Conservation (phyloP, 371 early-diverging fungal genomes). For the Chytridium lagenaria region DNA sequence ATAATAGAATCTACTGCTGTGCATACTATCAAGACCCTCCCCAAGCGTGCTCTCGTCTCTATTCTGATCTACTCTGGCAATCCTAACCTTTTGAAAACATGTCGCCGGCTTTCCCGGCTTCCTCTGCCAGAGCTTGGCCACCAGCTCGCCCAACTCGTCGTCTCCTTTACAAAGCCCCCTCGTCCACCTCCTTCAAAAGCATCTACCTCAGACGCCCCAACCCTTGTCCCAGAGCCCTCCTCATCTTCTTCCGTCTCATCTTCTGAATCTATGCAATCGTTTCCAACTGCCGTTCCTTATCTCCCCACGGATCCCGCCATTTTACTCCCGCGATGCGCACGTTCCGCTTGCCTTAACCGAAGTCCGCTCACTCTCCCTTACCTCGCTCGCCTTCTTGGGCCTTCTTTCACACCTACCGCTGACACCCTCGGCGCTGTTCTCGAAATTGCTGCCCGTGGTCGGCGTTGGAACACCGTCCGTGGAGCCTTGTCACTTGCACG, state of each 20-base stretch:
- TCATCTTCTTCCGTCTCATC: constrained; percentile 13
- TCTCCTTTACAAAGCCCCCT: constrained; percentile 7
- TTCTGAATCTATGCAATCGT: not conserved
- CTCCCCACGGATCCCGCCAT: constrained; percentile 18
- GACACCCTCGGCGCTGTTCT: constrained; percentile 32
- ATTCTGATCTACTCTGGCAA: constrained; percentile 31
- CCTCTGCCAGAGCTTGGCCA: constrained; percentile 32
- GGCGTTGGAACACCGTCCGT: constrained; percentile 36
- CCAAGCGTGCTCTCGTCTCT: constrained; percentile 26
- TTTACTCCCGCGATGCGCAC: constrained; percentile 9
- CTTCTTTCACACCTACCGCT: not conserved
- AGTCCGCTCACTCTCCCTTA: constrained; percentile 25
- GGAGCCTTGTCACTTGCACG: constrained; percentile 26
- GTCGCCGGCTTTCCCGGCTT: constrained; percentile 22
- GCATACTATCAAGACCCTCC: constrained; percentile 20
- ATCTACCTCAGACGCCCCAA: constrained; percentile 7
- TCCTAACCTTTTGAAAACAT: constrained; percentile 28
- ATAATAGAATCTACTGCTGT: not conserved
- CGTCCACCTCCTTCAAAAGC: constrained; percentile 3
- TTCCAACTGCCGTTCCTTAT: not conserved
- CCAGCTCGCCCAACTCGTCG: constrained; percentile 29
- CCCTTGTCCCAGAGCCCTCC: constrained; percentile 11
- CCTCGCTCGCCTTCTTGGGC: constrained; percentile 16
- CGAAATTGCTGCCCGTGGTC: constrained; percentile 32
- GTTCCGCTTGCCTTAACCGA: constrained; percentile 18